These are phyloP conservation scores for Coffea eugenioides DNA, from an alignment of 257 asterid genomes.

Conservation along the genomic window DNA sequence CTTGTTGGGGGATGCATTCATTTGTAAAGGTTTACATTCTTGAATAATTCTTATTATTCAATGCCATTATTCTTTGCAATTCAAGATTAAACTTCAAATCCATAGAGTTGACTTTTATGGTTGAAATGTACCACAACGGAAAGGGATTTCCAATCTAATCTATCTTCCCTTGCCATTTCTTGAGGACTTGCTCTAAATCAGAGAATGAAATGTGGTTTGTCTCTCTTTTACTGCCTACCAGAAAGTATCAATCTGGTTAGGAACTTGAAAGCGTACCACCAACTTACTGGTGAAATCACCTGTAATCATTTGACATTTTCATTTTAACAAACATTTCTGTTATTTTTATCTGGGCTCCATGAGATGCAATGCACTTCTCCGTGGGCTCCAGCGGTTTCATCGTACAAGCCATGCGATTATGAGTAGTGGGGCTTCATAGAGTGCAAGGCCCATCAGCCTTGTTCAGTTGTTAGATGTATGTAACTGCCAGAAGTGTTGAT, in stretches of 20 bases:
- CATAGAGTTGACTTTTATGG: too few relatives aligned
- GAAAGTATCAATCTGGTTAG: background rate
- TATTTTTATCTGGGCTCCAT: background rate
- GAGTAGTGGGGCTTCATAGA: background rate
- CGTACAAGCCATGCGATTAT: background rate
- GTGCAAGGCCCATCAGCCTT: background rate
- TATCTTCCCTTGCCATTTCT: background rate
- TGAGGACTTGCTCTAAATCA: too few relatives aligned
- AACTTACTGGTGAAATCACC: background rate
- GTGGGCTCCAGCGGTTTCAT: background rate
- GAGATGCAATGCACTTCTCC: too few relatives aligned
- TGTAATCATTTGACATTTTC: background rate
- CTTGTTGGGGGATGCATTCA: background rate
- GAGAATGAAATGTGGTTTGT: background rate
- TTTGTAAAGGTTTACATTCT: constrained; percentile 15
- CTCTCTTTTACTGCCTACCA: background rate
- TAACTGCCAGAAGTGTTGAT: too few relatives aligned
- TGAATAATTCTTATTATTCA: background rate
- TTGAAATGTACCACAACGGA: background rate
- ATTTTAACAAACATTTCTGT: background rate
- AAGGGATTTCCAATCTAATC: background rate
- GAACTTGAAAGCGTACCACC: background rate
- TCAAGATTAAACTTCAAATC: background rate
- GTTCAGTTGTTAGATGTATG: too few relatives aligned
- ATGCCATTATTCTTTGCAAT: constrained; percentile 1